Evolutionary conservation across 352 stramenopile genomes (phyloP).

Genomic region (Globisporangium radiosum): DNA sequence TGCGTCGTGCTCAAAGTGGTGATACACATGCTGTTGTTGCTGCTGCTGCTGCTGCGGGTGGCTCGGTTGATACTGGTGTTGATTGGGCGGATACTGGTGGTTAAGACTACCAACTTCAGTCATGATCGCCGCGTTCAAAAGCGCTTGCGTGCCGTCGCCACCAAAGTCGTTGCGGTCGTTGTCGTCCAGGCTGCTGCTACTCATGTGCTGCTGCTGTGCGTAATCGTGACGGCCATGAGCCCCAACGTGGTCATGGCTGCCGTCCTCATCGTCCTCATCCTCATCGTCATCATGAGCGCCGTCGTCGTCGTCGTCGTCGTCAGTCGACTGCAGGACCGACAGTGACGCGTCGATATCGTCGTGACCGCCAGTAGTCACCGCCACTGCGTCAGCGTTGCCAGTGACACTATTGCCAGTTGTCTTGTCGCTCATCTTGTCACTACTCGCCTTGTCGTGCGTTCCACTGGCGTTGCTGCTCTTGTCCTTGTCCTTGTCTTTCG

Average conservation of each 20-base stretch:
- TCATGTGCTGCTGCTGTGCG: neutral
- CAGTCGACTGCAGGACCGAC: slow-evolving; percentile 1
- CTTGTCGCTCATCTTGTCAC: neutral
- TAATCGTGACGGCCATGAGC: slow-evolving; percentile 4
- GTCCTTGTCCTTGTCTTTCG: slow-evolving; percentile 20
- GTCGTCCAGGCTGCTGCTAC: slow-evolving; percentile 1
- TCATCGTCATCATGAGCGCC: slow-evolving; percentile 2
- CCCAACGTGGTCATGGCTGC: slow-evolving; percentile 11
- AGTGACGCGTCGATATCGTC: slow-evolving; percentile 6
- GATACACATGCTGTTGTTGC: slow-evolving; percentile 12
- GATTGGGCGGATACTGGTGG: slow-evolving; percentile 12
- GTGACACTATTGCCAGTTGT: neutral
- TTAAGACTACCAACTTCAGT: slow-evolving; percentile 42
- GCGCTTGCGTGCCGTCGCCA: slow-evolving; percentile 54
- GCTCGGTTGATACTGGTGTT: slow-evolving; percentile 22
- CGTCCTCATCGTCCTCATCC: slow-evolving; percentile 5
- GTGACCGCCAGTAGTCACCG: neutral
- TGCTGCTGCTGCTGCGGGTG: slow-evolving; percentile 15
- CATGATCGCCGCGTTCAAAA: slow-evolving; percentile 70
- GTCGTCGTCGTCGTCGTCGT: slow-evolving; percentile 4
- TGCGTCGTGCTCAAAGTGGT: slow-evolving; percentile 12
- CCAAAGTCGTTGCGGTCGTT: slow-evolving; percentile 28
- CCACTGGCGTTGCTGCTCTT: neutral
- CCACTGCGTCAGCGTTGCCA: neutral
- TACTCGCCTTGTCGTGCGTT: neutral